phyloP scores from a whole-genome alignment of 2,329 filamentous ascomycete genomes.

The Phyllosticta capitalensis region DNA sequence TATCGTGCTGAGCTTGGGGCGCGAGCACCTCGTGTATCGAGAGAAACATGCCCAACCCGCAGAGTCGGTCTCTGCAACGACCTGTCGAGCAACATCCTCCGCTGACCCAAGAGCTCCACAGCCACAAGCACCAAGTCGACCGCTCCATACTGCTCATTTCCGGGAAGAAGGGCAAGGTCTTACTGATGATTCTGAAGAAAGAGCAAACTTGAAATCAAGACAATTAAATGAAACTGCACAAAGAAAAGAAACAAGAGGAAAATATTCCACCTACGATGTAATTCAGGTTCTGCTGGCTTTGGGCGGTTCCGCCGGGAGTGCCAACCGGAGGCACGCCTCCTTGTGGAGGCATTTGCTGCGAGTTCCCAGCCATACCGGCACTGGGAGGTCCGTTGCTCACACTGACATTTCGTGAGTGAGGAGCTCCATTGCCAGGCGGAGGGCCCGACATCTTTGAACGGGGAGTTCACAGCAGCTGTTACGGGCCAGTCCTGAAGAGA shows the following conservation, averaged over 20 bases:
- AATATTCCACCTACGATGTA: conserved; percentile 66
- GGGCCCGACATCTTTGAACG: conserved; percentile 24
- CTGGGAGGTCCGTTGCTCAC: conserved; percentile 35
- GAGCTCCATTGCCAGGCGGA: conserved; percentile 24
- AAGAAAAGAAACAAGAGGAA: conserved; percentile 6
- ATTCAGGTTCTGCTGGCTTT: conserved; percentile 85
- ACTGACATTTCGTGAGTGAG: conserved; percentile 27
- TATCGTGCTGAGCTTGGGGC: too few relatives aligned
- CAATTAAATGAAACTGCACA: too few relatives aligned
- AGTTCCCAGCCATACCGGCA: conserved; percentile 26
- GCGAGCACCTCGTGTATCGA: too few relatives aligned
- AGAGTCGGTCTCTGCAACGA: too few relatives aligned
- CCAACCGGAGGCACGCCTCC: conserved; percentile 39
- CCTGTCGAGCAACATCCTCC: too few relatives aligned
- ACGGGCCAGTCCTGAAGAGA: background rate
- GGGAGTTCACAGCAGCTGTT: background rate
- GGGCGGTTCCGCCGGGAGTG: conserved; percentile 34
- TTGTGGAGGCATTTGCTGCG: conserved; percentile 39
- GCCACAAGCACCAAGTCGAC: too few relatives aligned
- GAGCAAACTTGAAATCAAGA: too few relatives aligned
- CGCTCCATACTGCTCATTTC: too few relatives aligned
- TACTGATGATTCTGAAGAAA: too few relatives aligned
- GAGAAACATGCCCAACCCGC: too few relatives aligned
- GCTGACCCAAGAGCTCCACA: too few relatives aligned
- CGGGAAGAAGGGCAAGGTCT: too few relatives aligned